Conservation (phyloP, 179 eudicot species). For the Sideroxylon spinosum region DNA sequence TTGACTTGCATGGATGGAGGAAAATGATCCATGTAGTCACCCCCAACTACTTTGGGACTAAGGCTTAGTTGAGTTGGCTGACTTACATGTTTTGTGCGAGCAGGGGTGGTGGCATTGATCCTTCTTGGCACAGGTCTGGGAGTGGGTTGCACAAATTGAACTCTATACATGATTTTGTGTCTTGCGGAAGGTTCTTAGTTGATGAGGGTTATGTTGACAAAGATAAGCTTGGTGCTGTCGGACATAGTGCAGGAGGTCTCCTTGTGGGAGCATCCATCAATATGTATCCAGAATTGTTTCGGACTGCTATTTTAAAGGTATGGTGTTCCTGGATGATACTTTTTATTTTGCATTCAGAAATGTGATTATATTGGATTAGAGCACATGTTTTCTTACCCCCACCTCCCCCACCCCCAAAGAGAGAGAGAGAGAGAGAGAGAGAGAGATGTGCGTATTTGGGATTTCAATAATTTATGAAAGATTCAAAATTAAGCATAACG, state of each 20-base stretch:
- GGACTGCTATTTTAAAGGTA: slow-evolving; percentile 85
- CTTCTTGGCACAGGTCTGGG: slow-evolving; percentile 78
- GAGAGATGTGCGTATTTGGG: not conserved
- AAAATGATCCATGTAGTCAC: no score
- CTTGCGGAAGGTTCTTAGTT: slow-evolving; percentile 72
- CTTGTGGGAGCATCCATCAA: slow-evolving; percentile 82
- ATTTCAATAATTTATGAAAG: not conserved
- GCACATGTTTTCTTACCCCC: not conserved
- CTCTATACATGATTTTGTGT: slow-evolving; percentile 69
- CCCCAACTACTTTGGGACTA: no score
- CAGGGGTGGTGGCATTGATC: slow-evolving; percentile 83
- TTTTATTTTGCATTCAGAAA: not conserved
- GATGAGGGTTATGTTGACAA: slow-evolving; percentile 59
- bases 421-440: not conserved
- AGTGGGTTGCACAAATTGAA: slow-evolving; percentile 71
- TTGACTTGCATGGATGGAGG: no score
- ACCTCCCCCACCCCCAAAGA: not conserved
- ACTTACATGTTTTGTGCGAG: slow-evolving; percentile 10
- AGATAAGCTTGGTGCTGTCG: slow-evolving; percentile 66
- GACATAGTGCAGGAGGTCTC: slow-evolving; percentile 84
- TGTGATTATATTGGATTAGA: not conserved
- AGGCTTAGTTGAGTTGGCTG: not conserved
- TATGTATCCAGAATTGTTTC: slow-evolving; percentile 57
- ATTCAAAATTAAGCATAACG: not conserved
- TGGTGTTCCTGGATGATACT: not conserved